Evolutionary conservation across 805 yeast genomes (phyloP), one percentile per base, ranked within the genome.

Genomic region (Vanderwaltozyma verrucispora): DNA sequence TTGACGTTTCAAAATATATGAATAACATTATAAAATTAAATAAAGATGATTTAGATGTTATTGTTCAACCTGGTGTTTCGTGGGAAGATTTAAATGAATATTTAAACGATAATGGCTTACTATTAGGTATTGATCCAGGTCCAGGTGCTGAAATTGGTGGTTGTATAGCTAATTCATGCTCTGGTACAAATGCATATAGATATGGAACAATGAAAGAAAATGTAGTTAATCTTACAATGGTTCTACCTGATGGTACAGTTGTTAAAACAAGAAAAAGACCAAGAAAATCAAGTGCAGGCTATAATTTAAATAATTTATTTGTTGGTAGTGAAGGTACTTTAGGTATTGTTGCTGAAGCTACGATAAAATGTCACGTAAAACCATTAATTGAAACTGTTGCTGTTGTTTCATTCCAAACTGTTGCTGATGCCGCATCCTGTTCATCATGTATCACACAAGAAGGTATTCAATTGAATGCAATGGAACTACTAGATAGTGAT

Each of bases 71-170:
- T 0, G 87, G 88, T 17, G 77, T 83, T 9, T 82, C 81, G 1
- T 82, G 92, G 89, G 82, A 77, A 57, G 78, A 75, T 28, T 60
- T 83, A 39, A 72, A 71, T 44, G 75, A 73, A 18, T 70, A 59
- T 39, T 49, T 77, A 36, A 54, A 51, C 7, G 71, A 71, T 7
- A 51, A 69, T 35, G 72, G 72, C 0, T 56, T 78, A 16, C 49
- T 83, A 52, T 78, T 83, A 53, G 92, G 92, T 0, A 81, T 82
- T 13, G 89, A 81, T 54, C 76, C 76, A 1, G 88, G 88, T 32
- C 87, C 89, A 17, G 86, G 86, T 37, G 92, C 89, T 1, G 69
- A 77, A 43, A 76, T 83, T 39, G 83, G 85, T 28, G 94, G 94
- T 4, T 79, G 80, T 75, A 74, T 77, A 32, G 80, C 79, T 8